Evolutionary conservation across 805 yeast genomes (phyloP).

Genomic region (Candida chauliodis): DNA sequence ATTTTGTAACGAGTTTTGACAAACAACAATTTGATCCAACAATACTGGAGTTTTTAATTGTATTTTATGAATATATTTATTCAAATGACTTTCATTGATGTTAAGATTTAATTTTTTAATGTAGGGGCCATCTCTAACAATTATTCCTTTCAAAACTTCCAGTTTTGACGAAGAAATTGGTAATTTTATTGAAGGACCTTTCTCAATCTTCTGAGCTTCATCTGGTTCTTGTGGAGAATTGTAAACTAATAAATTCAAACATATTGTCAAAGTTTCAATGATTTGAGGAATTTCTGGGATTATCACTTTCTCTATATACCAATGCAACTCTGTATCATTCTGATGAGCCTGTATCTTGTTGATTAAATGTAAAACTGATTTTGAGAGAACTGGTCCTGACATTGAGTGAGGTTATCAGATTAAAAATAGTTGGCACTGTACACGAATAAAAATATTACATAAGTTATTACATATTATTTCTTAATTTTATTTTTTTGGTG

Average conservation of each 20-base stretch:
- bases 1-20: slow-evolving; percentile 41
- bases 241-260: slow-evolving; percentile 33
- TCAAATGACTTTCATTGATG: slow-evolving; percentile 41
- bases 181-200: slow-evolving; percentile 46
- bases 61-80: slow-evolving; percentile 27
- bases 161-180: slow-evolving; percentile 55
- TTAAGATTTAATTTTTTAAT: slow-evolving; percentile 46
- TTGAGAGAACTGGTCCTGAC: too few relatives aligned
- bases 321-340: slow-evolving; percentile 26
- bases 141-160: slow-evolving; percentile 57
- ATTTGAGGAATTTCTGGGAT: slow-evolving; percentile 30
- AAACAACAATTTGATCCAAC: slow-evolving; percentile 45
- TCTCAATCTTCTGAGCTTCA: slow-evolving; percentile 18
- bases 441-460: too few relatives aligned
- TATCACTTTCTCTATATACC: slow-evolving; percentile 23
- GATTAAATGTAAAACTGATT: too few relatives aligned
- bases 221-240: slow-evolving; percentile 37
- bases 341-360: slow-evolving; percentile 6
- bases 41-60: slow-evolving; percentile 29
- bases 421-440: too few relatives aligned
- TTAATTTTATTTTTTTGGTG: too few relatives aligned
- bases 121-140: slow-evolving; percentile 53
- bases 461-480: too few relatives aligned
- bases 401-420: too few relatives aligned
- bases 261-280: slow-evolving; percentile 35